Evolutionary conservation across 2,329 filamentous ascomycete genomes (phyloP).

Genomic region (Diaporthe caulivora): DNA sequence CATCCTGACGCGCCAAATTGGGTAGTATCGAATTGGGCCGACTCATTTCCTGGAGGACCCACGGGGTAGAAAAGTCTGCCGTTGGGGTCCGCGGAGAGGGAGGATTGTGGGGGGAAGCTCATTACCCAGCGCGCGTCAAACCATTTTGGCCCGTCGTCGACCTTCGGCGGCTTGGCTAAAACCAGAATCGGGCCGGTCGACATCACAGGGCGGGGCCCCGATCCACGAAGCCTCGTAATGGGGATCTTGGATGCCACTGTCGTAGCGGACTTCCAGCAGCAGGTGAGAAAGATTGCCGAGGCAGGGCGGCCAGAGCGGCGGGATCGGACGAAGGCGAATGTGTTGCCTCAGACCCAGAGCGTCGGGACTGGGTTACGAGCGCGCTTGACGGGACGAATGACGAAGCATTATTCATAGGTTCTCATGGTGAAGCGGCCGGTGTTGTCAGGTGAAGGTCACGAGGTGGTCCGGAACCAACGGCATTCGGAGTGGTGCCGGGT

Average conservation of each 20-base stretch:
- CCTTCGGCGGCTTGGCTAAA: conserved; percentile 24
- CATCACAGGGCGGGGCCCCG: conserved; percentile 17
- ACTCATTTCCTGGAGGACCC: conserved; percentile 25
- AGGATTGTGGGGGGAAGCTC: conserved; percentile 8
- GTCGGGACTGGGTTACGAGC: not conserved
- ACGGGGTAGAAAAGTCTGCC: conserved; percentile 27
- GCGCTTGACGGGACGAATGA: conserved; percentile 25
- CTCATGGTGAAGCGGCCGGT: conserved; percentile 6
- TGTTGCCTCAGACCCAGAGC: not conserved
- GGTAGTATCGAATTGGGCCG: not conserved
- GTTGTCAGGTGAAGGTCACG: conserved; percentile 13
- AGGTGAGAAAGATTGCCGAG: conserved; percentile 18
- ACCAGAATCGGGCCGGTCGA: conserved; percentile 20
- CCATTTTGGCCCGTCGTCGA: conserved; percentile 2
- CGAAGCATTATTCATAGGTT: not conserved
- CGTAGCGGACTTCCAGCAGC: not conserved
- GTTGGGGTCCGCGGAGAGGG: conserved; percentile 9
- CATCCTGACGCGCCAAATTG: conserved; percentile 1
- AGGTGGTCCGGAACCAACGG: conserved; percentile 4
- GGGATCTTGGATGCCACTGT: not conserved
- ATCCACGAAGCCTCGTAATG: conserved; percentile 12
- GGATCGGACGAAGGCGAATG: conserved; percentile 8
- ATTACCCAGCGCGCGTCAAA: conserved; percentile 4
- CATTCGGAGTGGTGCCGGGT: not conserved
- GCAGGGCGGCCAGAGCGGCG: conserved; percentile 3